phyloP scores from a whole-genome alignment of 306 rosid species.

The Pyrus communis region DNA sequence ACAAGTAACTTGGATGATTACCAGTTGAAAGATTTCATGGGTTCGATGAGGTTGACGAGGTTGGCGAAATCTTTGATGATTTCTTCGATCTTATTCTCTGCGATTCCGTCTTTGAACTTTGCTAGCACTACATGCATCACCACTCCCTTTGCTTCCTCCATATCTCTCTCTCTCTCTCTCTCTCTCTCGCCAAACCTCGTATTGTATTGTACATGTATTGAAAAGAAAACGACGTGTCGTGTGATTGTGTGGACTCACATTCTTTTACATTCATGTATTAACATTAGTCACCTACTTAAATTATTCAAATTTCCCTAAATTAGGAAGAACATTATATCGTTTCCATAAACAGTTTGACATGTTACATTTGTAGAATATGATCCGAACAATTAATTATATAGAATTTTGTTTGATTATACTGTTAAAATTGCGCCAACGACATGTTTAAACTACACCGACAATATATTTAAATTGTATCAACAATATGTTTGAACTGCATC shows the following conservation, averaged over 20 bases:
- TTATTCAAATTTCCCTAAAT: too few species aligned
- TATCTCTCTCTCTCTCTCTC: not conserved
- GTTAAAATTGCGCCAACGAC: rapidly evolving
- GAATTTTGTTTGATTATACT: too few species aligned
- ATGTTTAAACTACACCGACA: too few species aligned
- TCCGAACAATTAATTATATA: too few species aligned
- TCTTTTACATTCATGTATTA: not conserved
- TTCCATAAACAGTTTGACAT: too few species aligned
- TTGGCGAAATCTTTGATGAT: slow-evolving; percentile 61
- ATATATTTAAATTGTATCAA: too few species aligned
- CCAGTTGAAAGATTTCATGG: slow-evolving; percentile 89
- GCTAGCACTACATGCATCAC: slow-evolving; percentile 65
- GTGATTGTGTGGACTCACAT: not conserved
- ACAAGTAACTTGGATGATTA: not conserved
- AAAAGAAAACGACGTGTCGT: not conserved
- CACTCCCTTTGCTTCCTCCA: slow-evolving; percentile 65
- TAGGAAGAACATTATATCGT: too few species aligned
- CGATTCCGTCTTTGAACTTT: slow-evolving; percentile 62
- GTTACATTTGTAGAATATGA: too few species aligned
- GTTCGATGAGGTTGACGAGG: slow-evolving; percentile 53
- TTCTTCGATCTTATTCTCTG: slow-evolving; percentile 35
- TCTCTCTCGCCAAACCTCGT: not conserved
- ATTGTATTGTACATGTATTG: too few species aligned
- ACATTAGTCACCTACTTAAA: too few species aligned
- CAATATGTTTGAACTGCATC: too few species aligned